Evolutionary conservation across 2,329 filamentous ascomycete genomes (phyloP).

Genomic region (Parastagonospora nodorum): DNA sequence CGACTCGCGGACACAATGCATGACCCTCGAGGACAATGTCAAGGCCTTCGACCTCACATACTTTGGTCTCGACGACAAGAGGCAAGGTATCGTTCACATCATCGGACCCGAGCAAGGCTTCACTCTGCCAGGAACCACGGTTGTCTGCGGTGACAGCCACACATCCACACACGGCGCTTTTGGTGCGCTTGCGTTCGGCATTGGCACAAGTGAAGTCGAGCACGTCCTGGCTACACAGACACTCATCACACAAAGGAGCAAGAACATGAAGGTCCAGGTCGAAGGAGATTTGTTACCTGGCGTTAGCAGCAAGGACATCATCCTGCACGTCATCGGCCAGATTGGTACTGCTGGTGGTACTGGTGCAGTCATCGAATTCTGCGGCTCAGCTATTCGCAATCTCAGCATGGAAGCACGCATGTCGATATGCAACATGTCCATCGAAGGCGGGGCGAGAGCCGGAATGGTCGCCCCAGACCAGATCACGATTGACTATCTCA

Average conservation of each 20-base stretch:
- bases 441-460: constrained; percentile 91
- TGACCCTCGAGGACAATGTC: constrained; percentile 96
- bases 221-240: constrained; percentile 97
- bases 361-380: constrained; percentile 95
- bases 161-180: constrained; percentile 98
- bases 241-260: constrained; percentile 90
- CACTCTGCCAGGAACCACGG: constrained; percentile 93
- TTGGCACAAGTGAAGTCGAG: constrained; percentile 97
- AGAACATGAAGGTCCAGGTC: constrained; percentile 98
- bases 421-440: constrained; percentile 99
- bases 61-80: constrained; percentile 94
- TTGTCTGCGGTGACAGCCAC: constrained; percentile 97
- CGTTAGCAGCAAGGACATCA: constrained; percentile 94
- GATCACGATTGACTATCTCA: constrained; percentile 92
- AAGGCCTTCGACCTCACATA: constrained; percentile 96
- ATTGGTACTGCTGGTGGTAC: constrained; percentile 96
- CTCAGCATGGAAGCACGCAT: constrained; percentile 97
- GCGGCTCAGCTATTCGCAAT: constrained; percentile 85
- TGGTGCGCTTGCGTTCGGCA: constrained; percentile 91
- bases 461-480: constrained; percentile 98
- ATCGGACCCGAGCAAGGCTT: constrained; percentile 99
- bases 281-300: constrained; percentile 88
- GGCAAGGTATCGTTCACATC: constrained; percentile 97
- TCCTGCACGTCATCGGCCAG: constrained; percentile 88
- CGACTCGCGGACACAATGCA: constrained; percentile 90